phyloP scores from a whole-genome alignment of 1,139 yeast species.

The Sugiyamaella novakii region DNA sequence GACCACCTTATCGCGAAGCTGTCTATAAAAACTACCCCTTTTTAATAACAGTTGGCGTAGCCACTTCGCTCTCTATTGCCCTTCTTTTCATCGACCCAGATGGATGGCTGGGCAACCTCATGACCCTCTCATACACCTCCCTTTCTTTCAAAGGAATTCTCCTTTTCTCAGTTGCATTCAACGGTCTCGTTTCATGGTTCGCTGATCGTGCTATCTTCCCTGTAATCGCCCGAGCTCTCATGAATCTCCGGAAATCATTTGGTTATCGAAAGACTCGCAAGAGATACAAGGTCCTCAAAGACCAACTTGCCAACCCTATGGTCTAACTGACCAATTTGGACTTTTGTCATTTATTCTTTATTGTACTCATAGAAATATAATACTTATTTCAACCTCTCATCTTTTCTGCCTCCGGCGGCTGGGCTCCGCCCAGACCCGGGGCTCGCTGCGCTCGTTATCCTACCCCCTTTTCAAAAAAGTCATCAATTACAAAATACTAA shows the following conservation, averaged over 20 bases:
- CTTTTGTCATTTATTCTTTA: neutral
- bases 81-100: conserved; percentile 43
- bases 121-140: conserved; percentile 73
- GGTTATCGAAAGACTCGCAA: conserved; percentile 39
- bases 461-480: neutral
- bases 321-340: conserved; percentile 1
- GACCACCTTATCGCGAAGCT: conserved; percentile 93
- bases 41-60: conserved; percentile 57
- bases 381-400: no score
- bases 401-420: conserved; percentile 5
- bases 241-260: conserved; percentile 33
- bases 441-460: neutral
- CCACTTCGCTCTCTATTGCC: conserved; percentile 51
- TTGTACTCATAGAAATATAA: neutral
- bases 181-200: conserved; percentile 52
- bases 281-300: conserved; percentile 41
- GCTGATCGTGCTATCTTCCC: conserved; percentile 49
- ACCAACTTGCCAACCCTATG: conserved; percentile 17
- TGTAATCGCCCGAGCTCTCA: conserved; percentile 38
- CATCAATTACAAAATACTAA: neutral
- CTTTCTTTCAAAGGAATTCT: conserved; percentile 54
- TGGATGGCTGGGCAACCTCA: conserved; percentile 60
- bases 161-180: conserved; percentile 50
- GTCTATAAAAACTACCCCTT: conserved; percentile 70
- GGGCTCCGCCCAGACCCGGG: conserved; percentile 6